Percentiles rank a stretch among this genome's conserved stretches.
Conservation (phyloP, 2,329 filamentous ascomycete species). For the Fusarium sp. region DNA sequence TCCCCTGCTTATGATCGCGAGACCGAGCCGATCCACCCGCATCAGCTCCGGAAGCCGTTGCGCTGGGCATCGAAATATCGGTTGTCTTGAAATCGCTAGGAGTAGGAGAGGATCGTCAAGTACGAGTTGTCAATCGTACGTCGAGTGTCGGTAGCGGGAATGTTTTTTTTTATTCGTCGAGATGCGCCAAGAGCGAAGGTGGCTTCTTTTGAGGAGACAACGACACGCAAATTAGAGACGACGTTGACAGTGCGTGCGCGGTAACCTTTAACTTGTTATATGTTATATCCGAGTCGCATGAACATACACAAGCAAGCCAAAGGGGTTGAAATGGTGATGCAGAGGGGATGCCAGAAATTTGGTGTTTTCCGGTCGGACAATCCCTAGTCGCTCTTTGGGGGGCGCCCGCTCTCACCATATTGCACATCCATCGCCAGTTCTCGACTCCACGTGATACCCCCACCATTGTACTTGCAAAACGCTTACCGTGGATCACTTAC, state of each 20-base stretch:
- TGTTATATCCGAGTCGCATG: conserved; percentile 27
- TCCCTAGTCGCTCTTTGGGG: conserved; percentile 37
- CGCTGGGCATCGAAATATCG: conserved; percentile 58
- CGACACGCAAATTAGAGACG: conserved; percentile 6
- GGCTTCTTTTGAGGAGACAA: conserved; percentile 37
- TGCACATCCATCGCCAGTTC: conserved; percentile 33
- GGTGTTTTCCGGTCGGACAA: conserved; percentile 42
- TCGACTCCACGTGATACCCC: conserved; percentile 44
- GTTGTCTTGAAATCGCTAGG: conserved; percentile 12
- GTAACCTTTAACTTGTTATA: conserved; percentile 5
- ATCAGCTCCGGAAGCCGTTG: conserved; percentile 69
- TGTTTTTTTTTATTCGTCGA: conserved; percentile 22
- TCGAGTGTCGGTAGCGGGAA: neutral
- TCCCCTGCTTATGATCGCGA: conserved; percentile 82
- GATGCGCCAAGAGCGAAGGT: conserved; percentile 40
- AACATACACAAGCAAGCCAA: conserved; percentile 13
- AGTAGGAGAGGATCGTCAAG: neutral
- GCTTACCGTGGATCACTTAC: conserved; percentile 42
- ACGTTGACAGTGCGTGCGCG: conserved; percentile 5
- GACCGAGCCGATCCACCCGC: conserved; percentile 63
- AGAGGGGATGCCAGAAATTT: conserved; percentile 43
- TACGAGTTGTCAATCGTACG: conserved; percentile 21
- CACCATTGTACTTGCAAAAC: conserved; percentile 3
- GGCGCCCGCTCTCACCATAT: conserved; percentile 21
- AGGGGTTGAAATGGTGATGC: conserved; percentile 31